Evolutionary conservation across 208 protist genomes (phyloP), one percentile per base, ranked within the genome.

Genomic region (Wallacemonas rigidus): DNA sequence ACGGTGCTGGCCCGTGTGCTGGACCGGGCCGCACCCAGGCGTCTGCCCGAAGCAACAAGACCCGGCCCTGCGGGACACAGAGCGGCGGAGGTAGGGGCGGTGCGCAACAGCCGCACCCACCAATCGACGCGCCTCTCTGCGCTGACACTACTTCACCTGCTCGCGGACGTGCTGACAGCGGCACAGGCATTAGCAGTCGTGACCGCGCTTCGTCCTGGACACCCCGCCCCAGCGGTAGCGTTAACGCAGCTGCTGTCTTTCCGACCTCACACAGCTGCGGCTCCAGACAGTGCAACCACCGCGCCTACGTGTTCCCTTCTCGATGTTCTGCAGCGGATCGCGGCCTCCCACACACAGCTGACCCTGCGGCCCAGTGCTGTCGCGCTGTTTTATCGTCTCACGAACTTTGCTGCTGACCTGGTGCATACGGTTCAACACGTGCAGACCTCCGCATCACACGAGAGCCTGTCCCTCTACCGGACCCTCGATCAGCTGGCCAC

Each of bases 371-470:
- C 65, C 3, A 51, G 74, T 17, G 44, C 62, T 3, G 77, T 84
- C 61, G 73, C 39, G 50, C 17, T 83, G 15, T 84, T 82, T 50
- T 76, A 74, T 17, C 75, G 79, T 38, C 26, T 78, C 35, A 82
- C 82, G 1, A 82, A 80, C 62, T 82, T 78, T 47, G 12, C 78
- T 2, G 58, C 70, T 14, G 82, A 84, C 65, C 63, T 83, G 15
- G 58, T 74, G 41, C 26, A 38, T 3, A 74, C 69, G 3, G 79
- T 74, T 40, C 72, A 51, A 6, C 69, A 67, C 17, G 79, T 88
- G 72, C 79, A 88, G 69, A 61, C 83, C 54, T 74, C 84, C 43
- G 80, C 73, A 1, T 82, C 82, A 1, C 55, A 76, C 14, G 60
- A 56, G 17, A 81, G 82, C 69, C 68, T 80, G 35, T 69, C 39